phyloP scores from a whole-genome alignment of 768 basidiomycete genomes.

The Xerocomellus amylosporus region DNA sequence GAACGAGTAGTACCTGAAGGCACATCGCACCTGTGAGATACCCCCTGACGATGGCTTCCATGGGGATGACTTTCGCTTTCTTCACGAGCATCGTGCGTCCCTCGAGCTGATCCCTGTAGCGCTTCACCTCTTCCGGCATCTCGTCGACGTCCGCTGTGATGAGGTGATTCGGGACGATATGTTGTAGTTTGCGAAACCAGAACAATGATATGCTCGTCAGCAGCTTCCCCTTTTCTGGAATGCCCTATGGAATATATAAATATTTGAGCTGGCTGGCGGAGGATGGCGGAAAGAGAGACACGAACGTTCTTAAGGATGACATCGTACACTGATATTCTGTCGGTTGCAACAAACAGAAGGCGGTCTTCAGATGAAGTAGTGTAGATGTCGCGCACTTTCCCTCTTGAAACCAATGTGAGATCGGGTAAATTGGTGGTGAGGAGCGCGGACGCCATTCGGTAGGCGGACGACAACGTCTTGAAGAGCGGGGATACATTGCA shows the following conservation, averaged over 20 bases:
- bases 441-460: slow-evolving; percentile 37
- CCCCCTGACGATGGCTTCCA: slow-evolving; percentile 95
- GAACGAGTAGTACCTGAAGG: not conserved
- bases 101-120: slow-evolving; percentile 73
- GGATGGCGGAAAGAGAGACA: slow-evolving; percentile 13
- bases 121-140: slow-evolving; percentile 78
- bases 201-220: slow-evolving; percentile 89
- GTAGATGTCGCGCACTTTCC: slow-evolving; percentile 98
- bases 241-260: slow-evolving; percentile 55
- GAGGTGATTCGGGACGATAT: slow-evolving; percentile 88
- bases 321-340: slow-evolving; percentile 96
- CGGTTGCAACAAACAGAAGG: slow-evolving; percentile 91
- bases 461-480: not conserved
- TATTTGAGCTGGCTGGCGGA: not conserved
- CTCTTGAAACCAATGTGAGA: slow-evolving; percentile 74
- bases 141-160: slow-evolving; percentile 70
- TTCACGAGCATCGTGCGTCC: slow-evolving; percentile 89
- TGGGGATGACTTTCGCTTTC: slow-evolving; percentile 83
- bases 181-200: slow-evolving; percentile 85
- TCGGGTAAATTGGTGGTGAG: slow-evolving; percentile 56
- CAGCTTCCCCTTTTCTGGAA: slow-evolving; percentile 89
- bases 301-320: slow-evolving; percentile 90
- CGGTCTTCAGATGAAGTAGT: slow-evolving; percentile 62
- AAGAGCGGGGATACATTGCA: slow-evolving; percentile 1
- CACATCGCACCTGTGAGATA: slow-evolving; percentile 81